Evolutionary conservation across 495 filamentous ascomycete genomes (phyloP), one percentile per base, ranked within the genome.

Genomic region (Mytilinidion resinicola): DNA sequence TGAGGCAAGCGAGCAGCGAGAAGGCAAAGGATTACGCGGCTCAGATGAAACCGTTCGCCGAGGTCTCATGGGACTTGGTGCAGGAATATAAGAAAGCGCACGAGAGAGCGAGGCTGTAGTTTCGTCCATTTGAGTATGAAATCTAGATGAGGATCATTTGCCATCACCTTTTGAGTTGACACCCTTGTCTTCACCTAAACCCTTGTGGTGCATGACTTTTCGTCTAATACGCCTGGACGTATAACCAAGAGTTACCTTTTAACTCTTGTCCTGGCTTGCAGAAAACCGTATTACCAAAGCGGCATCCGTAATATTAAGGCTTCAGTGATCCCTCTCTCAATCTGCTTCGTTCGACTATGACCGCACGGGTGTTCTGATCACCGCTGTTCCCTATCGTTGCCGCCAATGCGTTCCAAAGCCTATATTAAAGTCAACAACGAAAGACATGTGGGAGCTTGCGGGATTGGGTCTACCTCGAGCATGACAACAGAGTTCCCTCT

Each of bases 1-100:
- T 79, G 39, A 75, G 93, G 38, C 93, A 98, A 80, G 93, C 93
- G 10, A 96, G 91, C 71, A 95, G 89, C 72, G 85, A 80, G 51
- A 79, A 87, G 60, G 93, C 93, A 15, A 77, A 73, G 51, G 80
- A 85, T 41, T 89, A 96, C 71, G 89, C 73, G 9, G 74, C 74
- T 39, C 76, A 79, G 66, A 82, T 86, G 65, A 78, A 73, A 43
- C 81, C 81, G 41, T 82, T 91, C 74, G 90, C 84, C 5, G 76
- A 86, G 69, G 78, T 85, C 52, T 87, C 89, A 2, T 96, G 90
- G 89, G 77, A 79, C 62, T 74, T 87, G 43, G 77, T 86, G 35
- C 63, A 80, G 65, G 68, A 72, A 65, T 77, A 78, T 46, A 74
- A 76, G 67, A 65, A 68, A 53, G 65, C 42, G 57, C 62, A 62